A percentile compares a stretch with the other conserved stretches of the same genome.
These are phyloP conservation scores for Cercospora sp. DNA, from an alignment of 2,329 filamentous ascomycete species.

Conservation along the genomic window DNA sequence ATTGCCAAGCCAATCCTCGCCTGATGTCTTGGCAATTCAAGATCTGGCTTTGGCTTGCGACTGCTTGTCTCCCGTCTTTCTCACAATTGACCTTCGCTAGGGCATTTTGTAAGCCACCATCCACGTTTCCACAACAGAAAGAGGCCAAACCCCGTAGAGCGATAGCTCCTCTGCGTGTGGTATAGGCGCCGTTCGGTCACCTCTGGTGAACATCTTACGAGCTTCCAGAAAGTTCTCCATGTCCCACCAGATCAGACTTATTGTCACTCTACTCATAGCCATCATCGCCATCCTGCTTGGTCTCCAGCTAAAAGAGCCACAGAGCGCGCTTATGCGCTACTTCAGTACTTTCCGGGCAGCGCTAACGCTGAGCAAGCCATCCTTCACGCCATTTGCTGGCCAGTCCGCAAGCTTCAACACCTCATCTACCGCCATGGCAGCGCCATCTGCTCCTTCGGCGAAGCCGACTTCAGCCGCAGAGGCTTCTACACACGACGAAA, in stretches of 20 bases:
- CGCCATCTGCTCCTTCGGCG: background rate
- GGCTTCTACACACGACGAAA: background rate
- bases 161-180: background rate
- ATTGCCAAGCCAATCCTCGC: background rate
- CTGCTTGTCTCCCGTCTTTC: background rate
- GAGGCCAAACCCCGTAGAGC: background rate
- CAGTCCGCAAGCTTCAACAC: constrained; percentile 2
- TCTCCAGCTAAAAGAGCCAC: constrained; percentile 8
- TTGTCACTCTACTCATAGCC: background rate
- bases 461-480: background rate
- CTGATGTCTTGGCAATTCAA: background rate
- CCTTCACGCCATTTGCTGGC: constrained; percentile 6
- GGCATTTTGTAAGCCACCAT: background rate
- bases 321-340: constrained; percentile 19
- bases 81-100: background rate
- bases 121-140: background rate
- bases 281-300: constrained; percentile 12
- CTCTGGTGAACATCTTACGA: background rate
- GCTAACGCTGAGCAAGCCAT: constrained; percentile 4
- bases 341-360: background rate
- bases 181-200: background rate
- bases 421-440: background rate
- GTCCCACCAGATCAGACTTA: constrained; percentile 10
- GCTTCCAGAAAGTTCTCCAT: constrained; percentile 16
- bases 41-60: background rate